Evolutionary conservation across 768 basidiomycete genomes (phyloP).

Genomic region (Asterophora parasitica): DNA sequence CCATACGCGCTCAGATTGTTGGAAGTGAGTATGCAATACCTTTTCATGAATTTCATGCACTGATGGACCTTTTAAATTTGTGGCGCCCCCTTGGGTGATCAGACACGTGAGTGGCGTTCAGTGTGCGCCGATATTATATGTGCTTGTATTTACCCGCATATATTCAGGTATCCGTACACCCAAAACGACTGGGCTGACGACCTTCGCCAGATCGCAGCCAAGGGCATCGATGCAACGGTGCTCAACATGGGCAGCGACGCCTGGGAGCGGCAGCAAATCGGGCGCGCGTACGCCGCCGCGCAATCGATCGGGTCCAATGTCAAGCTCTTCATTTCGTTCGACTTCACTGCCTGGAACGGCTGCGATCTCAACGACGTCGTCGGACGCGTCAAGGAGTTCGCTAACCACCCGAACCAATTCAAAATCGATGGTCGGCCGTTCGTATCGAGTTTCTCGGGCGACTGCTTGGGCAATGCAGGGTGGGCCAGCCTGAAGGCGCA

Average conservation of each 20-base stretch:
- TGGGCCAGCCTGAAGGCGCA: conserved; percentile 45
- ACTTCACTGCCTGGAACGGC: conserved; percentile 42
- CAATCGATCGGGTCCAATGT: conserved; percentile 32
- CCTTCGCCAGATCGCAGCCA: conserved; percentile 34
- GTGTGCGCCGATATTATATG: not conserved
- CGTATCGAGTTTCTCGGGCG: conserved; percentile 59
- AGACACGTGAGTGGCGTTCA: conserved; percentile 42
- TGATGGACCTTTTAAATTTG: not conserved
- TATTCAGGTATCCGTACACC: conserved; percentile 34
- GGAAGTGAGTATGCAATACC: conserved; percentile 34
- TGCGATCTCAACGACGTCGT: conserved; percentile 43
- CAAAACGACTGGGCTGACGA: conserved; percentile 37
- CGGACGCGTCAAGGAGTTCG: conserved; percentile 40
- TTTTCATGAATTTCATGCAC: not conserved
- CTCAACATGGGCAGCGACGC: conserved; percentile 54
- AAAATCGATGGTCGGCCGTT: conserved; percentile 47
- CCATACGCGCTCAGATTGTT: conserved; percentile 34
- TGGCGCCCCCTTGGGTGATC: not conserved
- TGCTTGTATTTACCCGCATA: not conserved
- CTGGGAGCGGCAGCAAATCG: conserved; percentile 47
- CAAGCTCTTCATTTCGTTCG: conserved; percentile 56
- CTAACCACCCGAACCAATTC: conserved; percentile 50
- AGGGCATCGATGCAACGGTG: conserved; percentile 55
- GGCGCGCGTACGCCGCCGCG: conserved; percentile 49
- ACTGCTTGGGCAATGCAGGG: conserved; percentile 50